Conservation (phyloP, 2,329 filamentous ascomycete genomes). For the Capronia coronata region DNA sequence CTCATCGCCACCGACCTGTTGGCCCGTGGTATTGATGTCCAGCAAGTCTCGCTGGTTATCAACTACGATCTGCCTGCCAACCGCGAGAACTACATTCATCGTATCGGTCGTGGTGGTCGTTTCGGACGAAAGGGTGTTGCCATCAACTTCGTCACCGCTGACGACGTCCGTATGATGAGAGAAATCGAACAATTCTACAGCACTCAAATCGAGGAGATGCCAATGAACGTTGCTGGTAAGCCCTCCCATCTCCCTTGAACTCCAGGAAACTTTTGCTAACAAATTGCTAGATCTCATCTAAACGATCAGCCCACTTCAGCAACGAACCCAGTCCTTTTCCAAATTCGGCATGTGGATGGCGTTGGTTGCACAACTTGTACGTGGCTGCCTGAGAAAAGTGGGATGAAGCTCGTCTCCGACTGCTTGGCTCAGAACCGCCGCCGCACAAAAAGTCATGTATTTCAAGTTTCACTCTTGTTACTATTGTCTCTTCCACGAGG, state of each 20-base stretch:
- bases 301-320: conserved; percentile 7
- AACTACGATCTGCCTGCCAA: conserved; percentile 99
- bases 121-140: conserved; percentile 99
- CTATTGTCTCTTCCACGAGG: conserved; percentile 14
- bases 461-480: conserved; percentile 13
- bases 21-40: conserved; percentile 99
- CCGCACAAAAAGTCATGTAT: conserved; percentile 25
- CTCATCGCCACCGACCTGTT: conserved; percentile 96
- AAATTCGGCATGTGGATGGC: conserved; percentile 27
- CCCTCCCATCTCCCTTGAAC: conserved; percentile 23
- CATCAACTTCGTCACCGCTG: conserved; percentile 99
- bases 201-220: conserved; percentile 99
- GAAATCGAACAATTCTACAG: conserved; percentile 99
- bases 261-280: conserved; percentile 13
- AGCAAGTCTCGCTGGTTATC: conserved; percentile 99
- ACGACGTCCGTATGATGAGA: conserved; percentile 99
- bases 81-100: conserved; percentile 99
- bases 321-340: conserved; percentile 12
- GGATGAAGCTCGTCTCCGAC: conserved; percentile 30
- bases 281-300: conserved; percentile 30
- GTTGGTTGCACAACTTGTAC: conserved; percentile 25
- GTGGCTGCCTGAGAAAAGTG: conserved; percentile 29
- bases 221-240: conserved; percentile 75
- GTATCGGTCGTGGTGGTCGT: conserved; percentile 98
- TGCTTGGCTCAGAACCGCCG: conserved; percentile 28